Conservation (phyloP, 2,329 filamentous ascomycete genomes). For the Fusarium pseudonygamai region DNA sequence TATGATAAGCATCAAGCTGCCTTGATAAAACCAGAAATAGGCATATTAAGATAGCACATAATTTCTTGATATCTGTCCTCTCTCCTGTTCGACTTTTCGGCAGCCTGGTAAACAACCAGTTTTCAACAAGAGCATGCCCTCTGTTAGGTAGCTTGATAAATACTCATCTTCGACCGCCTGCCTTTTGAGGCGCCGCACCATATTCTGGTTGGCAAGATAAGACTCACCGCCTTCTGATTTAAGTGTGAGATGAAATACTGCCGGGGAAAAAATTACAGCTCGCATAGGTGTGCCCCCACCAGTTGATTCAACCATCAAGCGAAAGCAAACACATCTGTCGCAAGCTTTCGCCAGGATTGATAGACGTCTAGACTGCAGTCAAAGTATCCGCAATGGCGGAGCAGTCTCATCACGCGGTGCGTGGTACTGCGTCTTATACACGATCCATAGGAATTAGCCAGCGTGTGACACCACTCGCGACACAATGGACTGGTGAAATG, state of each 20-base stretch:
- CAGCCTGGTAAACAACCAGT: background rate
- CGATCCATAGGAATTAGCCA: conserved; percentile 53
- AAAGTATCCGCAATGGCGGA: conserved; percentile 44
- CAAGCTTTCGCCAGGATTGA: conserved; percentile 12
- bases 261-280: conserved; percentile 39
- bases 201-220: background rate
- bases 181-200: conserved; percentile 1
- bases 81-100: background rate
- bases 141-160: background rate
- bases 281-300: conserved; percentile 35
- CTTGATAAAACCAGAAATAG: background rate
- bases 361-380: background rate
- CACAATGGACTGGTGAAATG: conserved; percentile 53
- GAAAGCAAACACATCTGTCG: conserved; percentile 26
- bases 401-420: conserved; percentile 43
- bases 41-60: background rate
- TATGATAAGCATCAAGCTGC: background rate
- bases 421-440: conserved; percentile 47
- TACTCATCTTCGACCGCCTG: conserved; percentile 39
- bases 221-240: conserved; percentile 30
- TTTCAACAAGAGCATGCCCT: background rate
- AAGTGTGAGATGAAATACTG: conserved; percentile 16
- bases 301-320: conserved; percentile 4
- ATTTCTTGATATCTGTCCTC: background rate
- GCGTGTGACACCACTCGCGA: conserved; percentile 50